phyloP scores from a whole-genome alignment of 2,329 filamentous ascomycete species.

The Aspergillus piperis region DNA sequence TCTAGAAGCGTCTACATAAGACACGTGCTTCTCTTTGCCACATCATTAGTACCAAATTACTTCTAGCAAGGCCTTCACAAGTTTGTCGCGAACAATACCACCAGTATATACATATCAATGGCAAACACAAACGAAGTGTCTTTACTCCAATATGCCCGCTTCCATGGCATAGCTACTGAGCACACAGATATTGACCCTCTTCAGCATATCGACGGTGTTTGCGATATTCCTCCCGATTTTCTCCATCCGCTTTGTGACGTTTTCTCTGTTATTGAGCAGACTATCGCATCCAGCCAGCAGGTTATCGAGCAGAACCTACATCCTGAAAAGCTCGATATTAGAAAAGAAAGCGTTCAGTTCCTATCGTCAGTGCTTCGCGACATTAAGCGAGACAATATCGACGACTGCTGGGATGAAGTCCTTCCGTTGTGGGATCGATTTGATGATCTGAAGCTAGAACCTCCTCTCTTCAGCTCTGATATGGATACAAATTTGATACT shows the following conservation, averaged over 20 bases:
- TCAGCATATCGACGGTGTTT: slow-evolving; percentile 17
- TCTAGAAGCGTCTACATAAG: background rate
- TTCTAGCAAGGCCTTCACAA: background rate
- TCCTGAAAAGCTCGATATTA: slow-evolving; percentile 39
- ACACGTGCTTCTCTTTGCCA: background rate
- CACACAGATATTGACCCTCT: slow-evolving; percentile 35
- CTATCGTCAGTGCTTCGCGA: slow-evolving; percentile 33
- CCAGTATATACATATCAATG: slow-evolving; percentile 3
- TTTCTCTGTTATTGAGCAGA: slow-evolving; percentile 20
- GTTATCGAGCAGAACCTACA: slow-evolving; percentile 14
- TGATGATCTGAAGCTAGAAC: slow-evolving; percentile 44
- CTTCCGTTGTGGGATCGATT: slow-evolving; percentile 25
- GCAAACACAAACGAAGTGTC: slow-evolving; percentile 32
- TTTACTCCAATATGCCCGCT: slow-evolving; percentile 51
- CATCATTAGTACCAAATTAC: background rate
- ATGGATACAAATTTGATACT: slow-evolving; percentile 48
- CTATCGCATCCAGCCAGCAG: slow-evolving; percentile 7
- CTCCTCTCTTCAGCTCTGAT: slow-evolving; percentile 49
- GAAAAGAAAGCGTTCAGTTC: slow-evolving; percentile 30
- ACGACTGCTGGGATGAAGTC: slow-evolving; percentile 21
- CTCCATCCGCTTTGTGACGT: slow-evolving; percentile 20
- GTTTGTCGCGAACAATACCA: background rate
- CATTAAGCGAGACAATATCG: slow-evolving; percentile 12
- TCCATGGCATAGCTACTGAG: slow-evolving; percentile 45
- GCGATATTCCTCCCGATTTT: slow-evolving; percentile 13